Evolutionary conservation across 2,329 filamentous ascomycete species (phyloP).

Genomic region (Emmonsiellopsis sp.): DNA sequence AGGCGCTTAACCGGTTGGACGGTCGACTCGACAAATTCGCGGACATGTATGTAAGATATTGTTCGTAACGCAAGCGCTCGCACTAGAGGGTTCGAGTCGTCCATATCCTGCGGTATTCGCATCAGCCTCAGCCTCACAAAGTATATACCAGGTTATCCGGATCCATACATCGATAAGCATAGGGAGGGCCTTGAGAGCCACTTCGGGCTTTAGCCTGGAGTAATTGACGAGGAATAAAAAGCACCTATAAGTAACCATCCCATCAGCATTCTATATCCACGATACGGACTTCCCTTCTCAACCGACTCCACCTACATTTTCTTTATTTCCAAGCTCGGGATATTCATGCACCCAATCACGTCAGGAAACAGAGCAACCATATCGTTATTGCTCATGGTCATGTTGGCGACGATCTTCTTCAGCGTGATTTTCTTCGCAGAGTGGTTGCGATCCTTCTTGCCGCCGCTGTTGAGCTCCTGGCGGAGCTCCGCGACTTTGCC

Average conservation of each 20-base stretch:
- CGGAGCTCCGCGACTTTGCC: constrained; percentile 98
- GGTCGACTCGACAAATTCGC: constrained; percentile 88
- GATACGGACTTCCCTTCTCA: not conserved
- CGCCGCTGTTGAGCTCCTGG: constrained; percentile 82
- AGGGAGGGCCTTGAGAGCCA: constrained; percentile 85
- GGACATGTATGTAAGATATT: constrained; percentile 94
- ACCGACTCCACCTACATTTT: constrained; percentile 64
- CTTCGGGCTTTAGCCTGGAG: constrained; percentile 84
- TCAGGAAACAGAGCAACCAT: constrained; percentile 97
- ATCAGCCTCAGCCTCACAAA: not conserved
- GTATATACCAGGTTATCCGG: not conserved
- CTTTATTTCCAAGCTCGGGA: constrained; percentile 93
- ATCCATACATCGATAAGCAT: constrained; percentile 66
- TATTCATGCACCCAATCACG: constrained; percentile 89
- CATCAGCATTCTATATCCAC: not conserved
- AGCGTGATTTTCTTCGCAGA: constrained; percentile 92
- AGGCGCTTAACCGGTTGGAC: constrained; percentile 75
- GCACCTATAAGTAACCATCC: constrained; percentile 55
- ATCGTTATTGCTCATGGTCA: constrained; percentile 99
- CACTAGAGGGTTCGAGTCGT: constrained; percentile 84
- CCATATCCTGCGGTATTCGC: constrained; percentile 61
- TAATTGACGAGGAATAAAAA: constrained; percentile 98
- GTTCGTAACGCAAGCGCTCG: constrained; percentile 86
- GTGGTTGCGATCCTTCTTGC: constrained; percentile 97
- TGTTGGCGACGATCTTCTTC: constrained; percentile 99